Conservation (phyloP, 257 asterid genomes). For the Thymus quinquecostatus region DNA sequence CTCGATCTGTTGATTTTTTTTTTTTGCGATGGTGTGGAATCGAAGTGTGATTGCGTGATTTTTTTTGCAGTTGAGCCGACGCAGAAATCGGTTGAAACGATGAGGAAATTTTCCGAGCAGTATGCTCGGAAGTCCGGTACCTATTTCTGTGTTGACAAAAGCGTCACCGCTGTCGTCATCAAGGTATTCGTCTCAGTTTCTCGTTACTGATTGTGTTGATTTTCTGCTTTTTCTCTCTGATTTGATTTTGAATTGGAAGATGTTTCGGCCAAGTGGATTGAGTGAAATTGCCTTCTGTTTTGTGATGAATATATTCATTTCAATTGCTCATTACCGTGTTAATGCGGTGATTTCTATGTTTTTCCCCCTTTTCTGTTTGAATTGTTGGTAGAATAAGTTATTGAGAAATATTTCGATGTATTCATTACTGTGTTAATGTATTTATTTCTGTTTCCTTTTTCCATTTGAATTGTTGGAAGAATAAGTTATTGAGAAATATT, state of each 20-base stretch:
- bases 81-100: conserved; percentile 88
- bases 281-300: conserved; percentile 39
- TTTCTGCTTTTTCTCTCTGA: background rate
- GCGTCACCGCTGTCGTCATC: conserved; percentile 90
- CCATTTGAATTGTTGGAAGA: too few species aligned
- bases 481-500: background rate
- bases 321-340: background rate
- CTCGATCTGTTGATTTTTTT: background rate
- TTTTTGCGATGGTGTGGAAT: background rate
- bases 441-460: too few species aligned
- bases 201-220: background rate
- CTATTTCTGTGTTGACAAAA: conserved; percentile 88
- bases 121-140: conserved; percentile 89
- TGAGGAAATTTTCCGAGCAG: conserved; percentile 99
- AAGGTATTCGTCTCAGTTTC: conserved; percentile 49
- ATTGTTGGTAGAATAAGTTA: background rate
- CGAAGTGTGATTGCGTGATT: conserved; percentile 21
- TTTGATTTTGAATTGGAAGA: background rate
- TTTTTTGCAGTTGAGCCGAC: conserved; percentile 70
- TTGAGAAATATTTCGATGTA: background rate
- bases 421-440: too few species aligned
- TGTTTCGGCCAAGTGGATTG: background rate
- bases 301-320: conserved; percentile 64
- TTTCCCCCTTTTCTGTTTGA: background rate
- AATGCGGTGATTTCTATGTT: background rate